Evolutionary conservation across 2,329 filamentous ascomycete genomes (phyloP).

Genomic region (Colletotrichum caudatum): DNA sequence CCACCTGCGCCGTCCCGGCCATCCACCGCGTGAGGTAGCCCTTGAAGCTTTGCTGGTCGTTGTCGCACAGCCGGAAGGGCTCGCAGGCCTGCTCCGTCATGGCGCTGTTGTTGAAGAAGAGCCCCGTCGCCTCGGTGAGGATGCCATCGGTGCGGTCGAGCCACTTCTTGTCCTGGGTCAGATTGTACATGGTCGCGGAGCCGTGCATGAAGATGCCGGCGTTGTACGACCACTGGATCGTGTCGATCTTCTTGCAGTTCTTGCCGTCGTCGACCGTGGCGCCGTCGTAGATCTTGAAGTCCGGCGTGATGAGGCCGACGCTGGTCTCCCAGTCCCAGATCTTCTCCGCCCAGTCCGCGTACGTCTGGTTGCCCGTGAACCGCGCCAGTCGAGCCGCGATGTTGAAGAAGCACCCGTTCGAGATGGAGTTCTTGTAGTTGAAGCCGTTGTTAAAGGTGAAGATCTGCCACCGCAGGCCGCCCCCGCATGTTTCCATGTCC

Average conservation of each 20-base stretch:
- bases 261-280: slow-evolving; percentile 51
- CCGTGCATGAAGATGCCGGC: slow-evolving; percentile 74
- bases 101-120: slow-evolving; percentile 69
- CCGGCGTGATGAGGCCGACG: slow-evolving; percentile 66
- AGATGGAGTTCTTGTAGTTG: slow-evolving; percentile 76
- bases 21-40: slow-evolving; percentile 79
- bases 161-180: slow-evolving; percentile 67
- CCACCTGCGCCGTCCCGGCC: slow-evolving; percentile 66
- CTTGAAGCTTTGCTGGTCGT: slow-evolving; percentile 81
- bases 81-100: slow-evolving; percentile 78
- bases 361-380: slow-evolving; percentile 84
- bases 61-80: slow-evolving; percentile 69
- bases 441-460: slow-evolving; percentile 80
- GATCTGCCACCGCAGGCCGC: slow-evolving; percentile 89
- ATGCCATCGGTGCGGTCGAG: slow-evolving; percentile 70
- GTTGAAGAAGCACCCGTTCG: slow-evolving; percentile 78
- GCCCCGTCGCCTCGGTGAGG: slow-evolving; percentile 59
- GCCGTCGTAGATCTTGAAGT: slow-evolving; percentile 68
- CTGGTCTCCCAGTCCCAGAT: slow-evolving; percentile 74
- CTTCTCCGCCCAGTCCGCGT: slow-evolving; percentile 79
- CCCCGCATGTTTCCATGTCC: slow-evolving; percentile 74
- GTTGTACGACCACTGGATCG: slow-evolving; percentile 77
- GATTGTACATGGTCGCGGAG: slow-evolving; percentile 71
- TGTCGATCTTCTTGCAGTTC: slow-evolving; percentile 65
- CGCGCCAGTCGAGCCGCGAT: slow-evolving; percentile 77